These are phyloP conservation scores for Russula griseocarnosa DNA, from an alignment of 768 basidiomycete species.

Conservation along the genomic window DNA sequence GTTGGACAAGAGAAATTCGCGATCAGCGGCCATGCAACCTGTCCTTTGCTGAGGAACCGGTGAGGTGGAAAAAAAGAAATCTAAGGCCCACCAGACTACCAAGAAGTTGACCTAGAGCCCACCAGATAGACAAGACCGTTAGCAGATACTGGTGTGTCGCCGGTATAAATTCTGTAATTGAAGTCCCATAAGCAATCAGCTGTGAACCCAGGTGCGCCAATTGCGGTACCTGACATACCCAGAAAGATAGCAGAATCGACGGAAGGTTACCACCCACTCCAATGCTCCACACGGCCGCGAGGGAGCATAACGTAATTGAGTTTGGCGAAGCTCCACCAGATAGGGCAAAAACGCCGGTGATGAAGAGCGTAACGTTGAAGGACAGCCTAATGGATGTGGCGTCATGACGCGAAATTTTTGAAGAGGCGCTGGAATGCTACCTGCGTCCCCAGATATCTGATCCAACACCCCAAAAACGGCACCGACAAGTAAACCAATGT, in stretches of 20 bases:
- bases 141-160: no score
- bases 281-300: slow-evolving; percentile 57
- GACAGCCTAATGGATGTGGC: slow-evolving; percentile 43
- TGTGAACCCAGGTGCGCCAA: no score
- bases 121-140: no score
- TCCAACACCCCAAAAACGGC: slow-evolving; percentile 62
- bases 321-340: slow-evolving; percentile 59
- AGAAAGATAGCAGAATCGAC: slow-evolving; percentile 76
- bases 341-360: slow-evolving; percentile 62
- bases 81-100: no score
- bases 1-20: no score
- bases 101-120: no score
- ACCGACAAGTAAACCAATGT: slow-evolving; percentile 66
- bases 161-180: no score
- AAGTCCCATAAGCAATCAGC: no score
- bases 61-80: no score
- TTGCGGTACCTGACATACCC: slow-evolving; percentile 40
- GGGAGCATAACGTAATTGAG: slow-evolving; percentile 47
- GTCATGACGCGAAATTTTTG: neutral
- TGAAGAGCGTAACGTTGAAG: slow-evolving; percentile 66
- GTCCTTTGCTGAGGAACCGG: no score
- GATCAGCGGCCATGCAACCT: no score
- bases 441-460: slow-evolving; percentile 70
- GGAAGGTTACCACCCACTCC: slow-evolving; percentile 69
- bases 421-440: slow-evolving; percentile 34